phyloP scores from a whole-genome alignment of 2,329 filamentous ascomycete genomes.

The Pyricularia sp. region DNA sequence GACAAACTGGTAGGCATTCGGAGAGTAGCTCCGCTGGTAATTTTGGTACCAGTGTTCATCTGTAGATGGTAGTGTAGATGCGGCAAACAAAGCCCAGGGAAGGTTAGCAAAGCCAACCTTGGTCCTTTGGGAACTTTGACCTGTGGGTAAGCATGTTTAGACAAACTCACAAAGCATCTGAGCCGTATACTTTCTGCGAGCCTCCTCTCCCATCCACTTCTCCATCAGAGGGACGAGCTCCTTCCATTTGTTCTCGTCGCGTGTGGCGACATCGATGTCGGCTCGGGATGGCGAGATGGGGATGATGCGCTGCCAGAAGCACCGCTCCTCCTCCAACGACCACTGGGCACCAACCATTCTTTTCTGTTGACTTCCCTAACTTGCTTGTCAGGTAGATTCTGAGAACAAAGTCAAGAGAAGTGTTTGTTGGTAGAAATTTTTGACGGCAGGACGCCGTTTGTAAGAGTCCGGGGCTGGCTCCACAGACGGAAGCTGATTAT shows the following conservation, averaged over 20 bases:
- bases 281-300: constrained; percentile 2
- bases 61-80: constrained; percentile 3
- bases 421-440: background rate
- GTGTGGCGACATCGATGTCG: background rate
- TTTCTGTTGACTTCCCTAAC: background rate
- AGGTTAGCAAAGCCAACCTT: background rate
- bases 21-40: constrained; percentile 15
- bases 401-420: background rate
- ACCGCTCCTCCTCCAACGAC: background rate
- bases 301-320: constrained; percentile 2
- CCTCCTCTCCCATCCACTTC: constrained; percentile 10
- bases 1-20: constrained; percentile 9
- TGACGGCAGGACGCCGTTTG: background rate
- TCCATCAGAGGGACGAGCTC: constrained; percentile 13
- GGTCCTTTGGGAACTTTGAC: no score
- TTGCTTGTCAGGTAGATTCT: background rate
- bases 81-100: background rate
- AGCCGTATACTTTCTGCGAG: constrained; percentile 17
- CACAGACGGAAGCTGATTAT: background rate
- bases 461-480: background rate
- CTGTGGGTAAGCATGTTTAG: background rate
- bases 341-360: background rate
- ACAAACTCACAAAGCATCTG: constrained; percentile 19
- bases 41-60: constrained; percentile 25
- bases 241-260: constrained; percentile 13